These are phyloP conservation scores for Phytopythium oedochilum DNA, from an alignment of 352 stramenopile species.

Conservation along the genomic window DNA sequence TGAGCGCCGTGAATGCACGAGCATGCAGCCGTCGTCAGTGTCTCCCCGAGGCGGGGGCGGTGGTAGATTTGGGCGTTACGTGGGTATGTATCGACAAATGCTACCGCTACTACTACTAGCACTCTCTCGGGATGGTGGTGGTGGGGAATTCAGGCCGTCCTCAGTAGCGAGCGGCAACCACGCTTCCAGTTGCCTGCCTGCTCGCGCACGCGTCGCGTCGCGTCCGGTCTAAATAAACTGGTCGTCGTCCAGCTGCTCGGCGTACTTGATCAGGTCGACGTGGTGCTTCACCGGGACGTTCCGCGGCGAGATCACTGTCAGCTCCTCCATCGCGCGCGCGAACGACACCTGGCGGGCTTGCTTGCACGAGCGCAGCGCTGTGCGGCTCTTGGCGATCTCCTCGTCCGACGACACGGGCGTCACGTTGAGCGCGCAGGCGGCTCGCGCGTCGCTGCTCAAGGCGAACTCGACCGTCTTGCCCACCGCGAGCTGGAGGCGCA, in stretches of 20 bases:
- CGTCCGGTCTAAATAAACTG: constrained; percentile 48
- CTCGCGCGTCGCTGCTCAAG: constrained; percentile 27
- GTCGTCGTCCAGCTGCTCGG: constrained; percentile 72
- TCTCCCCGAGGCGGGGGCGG: not conserved
- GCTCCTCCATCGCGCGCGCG: constrained; percentile 63
- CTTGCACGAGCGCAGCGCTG: constrained; percentile 68
- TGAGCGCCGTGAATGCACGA: too few species aligned
- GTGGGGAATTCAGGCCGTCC: not conserved
- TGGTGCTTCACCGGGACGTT: constrained; percentile 74
- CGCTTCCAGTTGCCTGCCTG: constrained; percentile 8
- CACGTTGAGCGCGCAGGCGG: constrained; percentile 48
- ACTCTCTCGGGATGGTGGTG: not conserved
- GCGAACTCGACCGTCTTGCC: constrained; percentile 71
- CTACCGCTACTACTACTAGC: constrained; percentile 4
- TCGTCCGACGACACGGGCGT: constrained; percentile 53
- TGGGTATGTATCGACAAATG: constrained; percentile 3
- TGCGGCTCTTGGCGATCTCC: constrained; percentile 64
- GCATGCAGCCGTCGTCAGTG: too few species aligned
- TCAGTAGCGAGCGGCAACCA: constrained; percentile 8
- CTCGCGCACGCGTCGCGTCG: constrained; percentile 7
- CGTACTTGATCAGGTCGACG: constrained; percentile 84
- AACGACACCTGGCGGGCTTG: constrained; percentile 71
- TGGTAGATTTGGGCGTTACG: constrained; percentile 1
- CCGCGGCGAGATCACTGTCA: constrained; percentile 75
- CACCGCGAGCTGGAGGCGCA: constrained; percentile 47